Base-by-base conservation (phyloP, 2,329 filamentous ascomycete species). In the Aspergillus jensenii region DNA sequence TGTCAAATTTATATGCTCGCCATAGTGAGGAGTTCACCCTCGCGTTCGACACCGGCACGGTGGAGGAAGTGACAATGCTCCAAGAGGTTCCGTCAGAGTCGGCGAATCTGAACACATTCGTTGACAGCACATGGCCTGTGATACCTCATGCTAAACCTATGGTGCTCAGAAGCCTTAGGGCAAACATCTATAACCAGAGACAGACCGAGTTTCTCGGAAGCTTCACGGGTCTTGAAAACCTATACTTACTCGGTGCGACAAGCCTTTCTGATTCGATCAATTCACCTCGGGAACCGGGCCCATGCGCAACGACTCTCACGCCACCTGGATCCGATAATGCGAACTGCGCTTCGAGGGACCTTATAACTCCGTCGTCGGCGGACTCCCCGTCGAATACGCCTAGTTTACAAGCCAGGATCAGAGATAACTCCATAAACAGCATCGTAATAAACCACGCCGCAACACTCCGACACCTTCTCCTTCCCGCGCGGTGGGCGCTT, bases 1-100 rank as follows among this genome's bases (percentile, higher is more conserved):
- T 87, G 12, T 81, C 85, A 61, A 87, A 88, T 61, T 73, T 86
- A 39, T 86, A 84, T 62, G 80, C 83, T 0, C 75, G 79, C 1
- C 81, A 84, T 59, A 75, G 75, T 2, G 74, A 77, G 14, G 79
- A 79, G 11, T 75, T 84, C 50, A 72, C 78, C 6, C 37, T 74
- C 1, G 72, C 80, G 1, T 70, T 83, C 12, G 76, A 84, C 49
- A 62, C 70, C 0, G 56, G 65, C 0, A 65, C 58, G 0, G 65
- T 82, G 12, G 74, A 81, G 58, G 79, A 84, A 45, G 59, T 85
- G n/a, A 82, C 80, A 1, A 72, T 83, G 27, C 73, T 88, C 37
- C 84, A 81, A 63, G 78, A 75, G n/a, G 78, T 81, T 60, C 79
- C 79, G 9, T 74, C 75, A 3, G 73, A 76, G n/a, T 67, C 74